Conservation (phyloP, 306 rosid genomes). For the Cicer bijugum region DNA sequence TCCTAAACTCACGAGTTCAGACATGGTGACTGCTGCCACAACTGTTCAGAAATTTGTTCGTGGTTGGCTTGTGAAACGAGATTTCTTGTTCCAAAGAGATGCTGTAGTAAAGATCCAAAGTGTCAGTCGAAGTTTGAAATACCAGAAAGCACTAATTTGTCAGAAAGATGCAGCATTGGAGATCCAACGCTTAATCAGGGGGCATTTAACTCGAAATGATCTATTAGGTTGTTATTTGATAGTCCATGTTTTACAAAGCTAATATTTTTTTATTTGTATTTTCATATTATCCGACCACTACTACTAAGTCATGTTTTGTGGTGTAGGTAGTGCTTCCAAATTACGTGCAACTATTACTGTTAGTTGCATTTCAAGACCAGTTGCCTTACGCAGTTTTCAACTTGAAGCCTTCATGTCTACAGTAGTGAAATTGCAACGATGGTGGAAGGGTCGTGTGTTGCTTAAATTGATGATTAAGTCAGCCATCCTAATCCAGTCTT, state of each 20-base stretch:
- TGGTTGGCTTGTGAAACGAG: slow-evolving; percentile 62
- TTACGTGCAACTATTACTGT: slow-evolving; percentile 22
- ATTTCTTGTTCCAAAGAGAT: slow-evolving; percentile 56
- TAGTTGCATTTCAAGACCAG: slow-evolving; percentile 45
- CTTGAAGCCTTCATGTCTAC: slow-evolving; percentile 58
- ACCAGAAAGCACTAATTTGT: slow-evolving; percentile 52
- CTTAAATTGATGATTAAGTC: slow-evolving; percentile 54
- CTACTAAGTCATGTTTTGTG: slow-evolving; percentile 30
- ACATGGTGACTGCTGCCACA: slow-evolving; percentile 53
- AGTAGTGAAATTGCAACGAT: slow-evolving; percentile 73
- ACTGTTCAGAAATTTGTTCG: slow-evolving; percentile 62
- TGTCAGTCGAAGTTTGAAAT: slow-evolving; percentile 53
- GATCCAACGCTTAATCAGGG: slow-evolving; percentile 76
- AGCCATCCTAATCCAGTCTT: slow-evolving; percentile 68
- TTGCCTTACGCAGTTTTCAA: slow-evolving; percentile 51
- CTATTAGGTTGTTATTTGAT: slow-evolving; percentile 63
- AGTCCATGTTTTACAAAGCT: slow-evolving; percentile 7
- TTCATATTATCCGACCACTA: slow-evolving; percentile 11
- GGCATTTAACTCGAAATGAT: slow-evolving; percentile 59
- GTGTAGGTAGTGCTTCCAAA: slow-evolving; percentile 56
- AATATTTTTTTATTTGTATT: slow-evolving; percentile 1
- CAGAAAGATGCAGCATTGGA: slow-evolving; percentile 61
- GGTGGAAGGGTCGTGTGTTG: slow-evolving; percentile 79
- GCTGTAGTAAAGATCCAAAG: slow-evolving; percentile 70
- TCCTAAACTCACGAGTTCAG: slow-evolving; percentile 32